Evolutionary conservation across 352 stramenopile genomes (phyloP).

Genomic region (Saprolegnia parasitica): DNA sequence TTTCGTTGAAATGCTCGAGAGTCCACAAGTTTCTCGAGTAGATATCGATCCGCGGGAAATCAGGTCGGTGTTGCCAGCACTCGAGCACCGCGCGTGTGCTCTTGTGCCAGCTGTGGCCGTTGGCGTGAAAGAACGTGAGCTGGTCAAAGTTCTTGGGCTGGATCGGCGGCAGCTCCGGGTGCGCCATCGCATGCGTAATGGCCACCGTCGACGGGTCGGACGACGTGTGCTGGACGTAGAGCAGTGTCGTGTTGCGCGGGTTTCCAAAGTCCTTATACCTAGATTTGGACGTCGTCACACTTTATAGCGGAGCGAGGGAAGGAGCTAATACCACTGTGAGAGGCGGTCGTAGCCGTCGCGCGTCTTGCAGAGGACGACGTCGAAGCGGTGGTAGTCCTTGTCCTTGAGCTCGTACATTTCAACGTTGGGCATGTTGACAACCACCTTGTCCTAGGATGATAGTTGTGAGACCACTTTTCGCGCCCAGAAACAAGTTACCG

Average conservation of each 20-base stretch:
- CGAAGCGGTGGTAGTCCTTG: slow-evolving; percentile 7
- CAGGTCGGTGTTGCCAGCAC: slow-evolving; percentile 37
- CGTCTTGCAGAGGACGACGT: slow-evolving; percentile 15
- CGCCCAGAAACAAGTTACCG: neutral
- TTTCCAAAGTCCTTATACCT: slow-evolving; percentile 10
- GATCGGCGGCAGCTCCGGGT: neutral
- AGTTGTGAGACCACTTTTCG: too few species aligned
- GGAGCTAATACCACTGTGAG: neutral
- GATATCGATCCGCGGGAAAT: slow-evolving; percentile 40
- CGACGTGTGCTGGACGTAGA: slow-evolving; percentile 16
- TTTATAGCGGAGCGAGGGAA: neutral
- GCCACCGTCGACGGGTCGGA: slow-evolving; percentile 10
- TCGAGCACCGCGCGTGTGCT: slow-evolving; percentile 37
- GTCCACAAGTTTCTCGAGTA: slow-evolving; percentile 40
- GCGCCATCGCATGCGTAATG: neutral
- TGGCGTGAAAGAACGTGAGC: slow-evolving; percentile 20
- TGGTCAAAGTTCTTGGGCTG: neutral
- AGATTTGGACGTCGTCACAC: neutral
- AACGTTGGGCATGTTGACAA: slow-evolving; percentile 22
- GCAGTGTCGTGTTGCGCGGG: slow-evolving; percentile 10
- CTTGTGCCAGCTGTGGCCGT: slow-evolving; percentile 37
- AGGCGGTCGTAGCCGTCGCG: slow-evolving; percentile 22
- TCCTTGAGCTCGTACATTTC: slow-evolving; percentile 18
- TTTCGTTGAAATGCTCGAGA: slow-evolving; percentile 29
- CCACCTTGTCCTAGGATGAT: slow-evolving; percentile 15